Evolutionary conservation across 2,329 filamentous ascomycete genomes (phyloP).

Genomic region (Phoma sp.): DNA sequence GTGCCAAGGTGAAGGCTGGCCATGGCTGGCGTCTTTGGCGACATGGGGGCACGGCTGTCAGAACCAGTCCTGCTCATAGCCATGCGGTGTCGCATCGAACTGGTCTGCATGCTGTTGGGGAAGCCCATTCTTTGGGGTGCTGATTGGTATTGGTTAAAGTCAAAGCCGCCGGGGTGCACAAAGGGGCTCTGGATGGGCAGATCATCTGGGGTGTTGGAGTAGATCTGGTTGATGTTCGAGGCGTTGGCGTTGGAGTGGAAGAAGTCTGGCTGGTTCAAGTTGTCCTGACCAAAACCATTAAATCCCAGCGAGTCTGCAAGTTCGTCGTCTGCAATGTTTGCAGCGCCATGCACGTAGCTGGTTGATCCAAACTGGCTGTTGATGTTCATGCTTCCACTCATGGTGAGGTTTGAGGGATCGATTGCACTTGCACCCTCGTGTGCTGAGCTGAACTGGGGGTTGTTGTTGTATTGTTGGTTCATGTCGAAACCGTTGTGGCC

Average conservation of each 20-base stretch:
- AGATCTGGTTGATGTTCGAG: conserved; percentile 74
- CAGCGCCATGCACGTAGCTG: conserved; percentile 78
- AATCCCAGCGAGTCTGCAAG: conserved; percentile 73
- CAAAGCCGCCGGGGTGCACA: conserved; percentile 71
- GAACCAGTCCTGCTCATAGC: conserved; percentile 68
- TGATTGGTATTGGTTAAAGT: conserved; percentile 76
- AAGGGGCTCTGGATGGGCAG: conserved; percentile 93
- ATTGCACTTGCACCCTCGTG: conserved; percentile 57
- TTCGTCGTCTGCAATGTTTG: conserved; percentile 86
- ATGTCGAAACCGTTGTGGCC: conserved; percentile 59
- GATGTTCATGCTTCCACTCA: conserved; percentile 65
- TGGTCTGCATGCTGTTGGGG: conserved; percentile 40
- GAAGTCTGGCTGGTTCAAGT: conserved; percentile 65
- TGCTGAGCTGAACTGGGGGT: conserved; percentile 56
- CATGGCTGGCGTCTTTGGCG: conserved; percentile 82
- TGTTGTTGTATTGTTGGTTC: conserved; percentile 55
- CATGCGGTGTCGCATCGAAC: conserved; percentile 46
- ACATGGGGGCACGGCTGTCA: conserved; percentile 79
- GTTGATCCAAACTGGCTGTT: conserved; percentile 65
- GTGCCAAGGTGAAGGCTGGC: conserved; percentile 74
- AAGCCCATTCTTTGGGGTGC: conserved; percentile 62
- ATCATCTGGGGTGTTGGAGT: conserved; percentile 89
- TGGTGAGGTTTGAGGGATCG: conserved; percentile 84
- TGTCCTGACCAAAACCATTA: conserved; percentile 62
- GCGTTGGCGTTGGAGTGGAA: conserved; percentile 51